phyloP scores from a whole-genome alignment of 2,329 filamentous ascomycete genomes.

The Fusarium aywerte region DNA sequence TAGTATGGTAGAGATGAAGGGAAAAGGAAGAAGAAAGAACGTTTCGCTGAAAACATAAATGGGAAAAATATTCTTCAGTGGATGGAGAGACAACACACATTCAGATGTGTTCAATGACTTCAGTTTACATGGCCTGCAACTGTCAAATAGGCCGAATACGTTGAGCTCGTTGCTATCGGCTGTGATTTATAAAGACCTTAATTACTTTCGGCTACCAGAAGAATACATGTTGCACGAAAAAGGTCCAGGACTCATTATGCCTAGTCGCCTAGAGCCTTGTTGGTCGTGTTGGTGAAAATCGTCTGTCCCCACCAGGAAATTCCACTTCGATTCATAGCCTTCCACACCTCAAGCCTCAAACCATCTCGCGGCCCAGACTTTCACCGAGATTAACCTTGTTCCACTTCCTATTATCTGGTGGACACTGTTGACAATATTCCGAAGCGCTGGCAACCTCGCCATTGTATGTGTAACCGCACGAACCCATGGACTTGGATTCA shows the following conservation, averaged over 20 bases:
- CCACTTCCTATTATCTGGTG: constrained; percentile 24
- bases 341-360: not conserved
- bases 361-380: not conserved
- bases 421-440: constrained; percentile 20
- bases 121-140: not conserved
- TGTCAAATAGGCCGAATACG: too few relatives aligned
- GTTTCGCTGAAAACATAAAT: not conserved
- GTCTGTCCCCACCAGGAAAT: not conserved
- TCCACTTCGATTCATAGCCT: not conserved
- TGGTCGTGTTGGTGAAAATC: not conserved
- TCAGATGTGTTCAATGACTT: not conserved
- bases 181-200: too few relatives aligned
- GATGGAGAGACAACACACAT: not conserved
- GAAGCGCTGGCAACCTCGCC: constrained; percentile 8
- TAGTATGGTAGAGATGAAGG: not conserved
- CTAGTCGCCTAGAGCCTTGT: not conserved
- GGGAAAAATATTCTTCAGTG: not conserved
- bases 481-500: constrained; percentile 16
- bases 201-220: too few relatives aligned
- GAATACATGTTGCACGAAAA: too few relatives aligned
- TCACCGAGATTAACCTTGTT: not conserved
- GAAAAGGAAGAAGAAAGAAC: too few relatives aligned
- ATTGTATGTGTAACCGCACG: constrained; percentile 13
- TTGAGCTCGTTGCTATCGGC: too few relatives aligned
- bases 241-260: too few relatives aligned